Evolutionary conservation across 805 yeast species (phyloP), one percentile per base, ranked within the genome.

Genomic region (Metschnikowia amazonensis): DNA sequence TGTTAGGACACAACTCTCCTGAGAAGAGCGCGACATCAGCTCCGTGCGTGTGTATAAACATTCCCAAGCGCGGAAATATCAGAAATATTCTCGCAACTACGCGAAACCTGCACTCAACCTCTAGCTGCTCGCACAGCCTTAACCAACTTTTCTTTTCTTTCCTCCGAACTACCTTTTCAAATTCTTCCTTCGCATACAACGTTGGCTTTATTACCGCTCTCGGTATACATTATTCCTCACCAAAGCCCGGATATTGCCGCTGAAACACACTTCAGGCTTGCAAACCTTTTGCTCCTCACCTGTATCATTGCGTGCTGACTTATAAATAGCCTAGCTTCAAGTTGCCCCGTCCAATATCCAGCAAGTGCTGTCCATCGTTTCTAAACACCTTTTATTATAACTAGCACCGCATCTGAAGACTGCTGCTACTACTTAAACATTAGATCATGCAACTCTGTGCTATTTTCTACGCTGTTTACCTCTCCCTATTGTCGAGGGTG

Each of bases 401-500:
- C 23, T 20, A 21, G n/a, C 18, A 21, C 27, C n/a, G n/a, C n/a
- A n/a, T 27, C 13, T 8, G 5, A n/a, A 27, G 29, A 10, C 10
- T 27, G n/a, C n/a, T 27, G 5, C 5, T 23, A 9, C 27, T 21
- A 23, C 5, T 10, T 11, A 21, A 14, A 13, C 14, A 24, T n/a
- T 30, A 21, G 14, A 20, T 21, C 34, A 52, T 52, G 56, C 52
- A 49, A n/a, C 18, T 52, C 31, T 35, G 28, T 21, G 16, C 47
- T 16, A 43, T 49, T 13, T 51, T 47, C 44, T 28, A 44, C 33
- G 23, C 47, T 7, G 27, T 53, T n/a, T 25, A 35, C 7, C 30
- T 42, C 20, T 21, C 47, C 45, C 43, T 52, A 17, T 39, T 49
- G 29, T 45, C 45, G 29, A 37, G 32, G 16, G 71, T 58, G n/a